Base-by-base conservation (phyloP, 805 yeast genomes). In the Candida chilensis region DNA sequence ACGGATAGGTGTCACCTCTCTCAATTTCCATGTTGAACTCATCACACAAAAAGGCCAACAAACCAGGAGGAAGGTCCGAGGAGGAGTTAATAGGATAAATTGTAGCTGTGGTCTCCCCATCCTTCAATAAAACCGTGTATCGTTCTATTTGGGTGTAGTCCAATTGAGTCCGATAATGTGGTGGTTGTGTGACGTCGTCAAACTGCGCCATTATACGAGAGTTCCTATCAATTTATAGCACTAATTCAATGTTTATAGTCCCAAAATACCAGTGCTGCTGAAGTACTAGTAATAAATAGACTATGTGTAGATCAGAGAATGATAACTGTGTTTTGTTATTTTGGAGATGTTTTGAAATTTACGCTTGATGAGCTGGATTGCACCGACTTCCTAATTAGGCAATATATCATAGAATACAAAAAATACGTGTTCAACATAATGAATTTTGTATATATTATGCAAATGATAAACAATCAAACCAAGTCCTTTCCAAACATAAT, bases 21-120 rank as follows among this genome's bases (percentile, higher is more conserved):
- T 79, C 88, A 16, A 90, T 74, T 50, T 90, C 98, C 76, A 82
- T 80, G 52, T 90, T 90, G 57, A 83, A 84, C 54, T 92, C 97
- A 49, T 88, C 96, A 37, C 90, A 75, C 25, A 90, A 51, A 47
- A 90, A 88, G 13, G 82, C 80, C 24, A 86, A 52, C 17, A 90
- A 60, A 0, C 86, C 90, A 2, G 74, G 71, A 0, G 97, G 97
- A 9, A 90, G 59, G 33, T 77, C 75, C 16, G 67, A 67, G 1
- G 77, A 64, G 17, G 74, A 69, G 34, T 74, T 67, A 10, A 90
- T 71, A 4, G 98, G 97, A 47, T 85, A 86, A 35, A 92, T 78
- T 3, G 96, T 88, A 2, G 96, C 96, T 1, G 88, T 75, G 2
- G 96, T 87, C 40, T 84, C 92, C 12, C 90, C 86, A 52, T 88